Evolutionary conservation across 257 asterid genomes (phyloP).

Genomic region (Leonotis leonurus): DNA sequence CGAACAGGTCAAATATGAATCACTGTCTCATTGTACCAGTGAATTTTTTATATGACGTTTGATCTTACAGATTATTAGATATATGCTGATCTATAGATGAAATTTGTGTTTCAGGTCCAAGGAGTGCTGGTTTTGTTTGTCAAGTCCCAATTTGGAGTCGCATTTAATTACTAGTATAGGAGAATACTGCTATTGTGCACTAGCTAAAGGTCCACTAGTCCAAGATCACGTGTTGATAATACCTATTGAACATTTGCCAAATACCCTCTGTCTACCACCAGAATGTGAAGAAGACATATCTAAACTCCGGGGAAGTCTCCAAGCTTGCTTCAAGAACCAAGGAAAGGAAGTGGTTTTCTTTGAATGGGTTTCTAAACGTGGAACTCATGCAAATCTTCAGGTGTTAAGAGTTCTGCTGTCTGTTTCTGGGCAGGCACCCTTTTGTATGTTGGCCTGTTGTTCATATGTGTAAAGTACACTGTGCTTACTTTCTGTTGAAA

Average conservation of each 20-base stretch:
- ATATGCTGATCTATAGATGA: conserved; percentile 3
- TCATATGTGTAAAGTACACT: background rate
- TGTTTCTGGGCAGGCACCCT: background rate
- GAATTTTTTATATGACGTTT: background rate
- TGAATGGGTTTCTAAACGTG: conserved; percentile 79
- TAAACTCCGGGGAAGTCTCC: conserved; percentile 56
- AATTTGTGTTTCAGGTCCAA: conserved; percentile 53
- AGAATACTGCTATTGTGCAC: conserved; percentile 76
- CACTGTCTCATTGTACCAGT: conserved; percentile 3
- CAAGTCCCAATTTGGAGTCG: conserved; percentile 72
- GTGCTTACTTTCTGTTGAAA: background rate
- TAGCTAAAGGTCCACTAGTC: conserved; percentile 90
- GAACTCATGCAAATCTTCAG: conserved; percentile 97
- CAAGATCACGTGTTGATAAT: conserved; percentile 80
- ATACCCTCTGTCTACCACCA: conserved; percentile 61
- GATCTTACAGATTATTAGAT: conserved; percentile 1
- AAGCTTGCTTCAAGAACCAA: conserved; percentile 61
- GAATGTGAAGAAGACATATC: conserved; percentile 64
- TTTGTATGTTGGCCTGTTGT: conserved; percentile 6
- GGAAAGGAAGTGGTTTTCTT: conserved; percentile 79
- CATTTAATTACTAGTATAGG: conserved; percentile 77
- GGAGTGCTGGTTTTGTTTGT: conserved; percentile 98
- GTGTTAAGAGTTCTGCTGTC: conserved; percentile 23
- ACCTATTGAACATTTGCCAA: conserved; percentile 79
- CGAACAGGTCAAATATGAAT: conserved; percentile 44